phyloP scores from a whole-genome alignment of 2,329 filamentous ascomycete species.

The Alternaria triticimaculans region DNA sequence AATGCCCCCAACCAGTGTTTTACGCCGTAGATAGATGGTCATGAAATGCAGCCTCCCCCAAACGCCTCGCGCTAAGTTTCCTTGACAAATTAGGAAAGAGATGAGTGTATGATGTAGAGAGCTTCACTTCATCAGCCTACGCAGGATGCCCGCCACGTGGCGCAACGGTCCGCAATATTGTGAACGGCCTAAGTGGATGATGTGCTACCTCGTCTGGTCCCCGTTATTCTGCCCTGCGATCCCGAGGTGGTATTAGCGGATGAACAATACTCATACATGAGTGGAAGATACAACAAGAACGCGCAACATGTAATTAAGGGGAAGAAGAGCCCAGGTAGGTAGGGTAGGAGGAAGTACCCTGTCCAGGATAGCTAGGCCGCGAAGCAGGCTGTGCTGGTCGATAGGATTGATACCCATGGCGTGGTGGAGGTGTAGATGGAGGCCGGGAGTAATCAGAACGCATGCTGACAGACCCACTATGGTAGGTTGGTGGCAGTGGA shows the following conservation, averaged over 20 bases:
- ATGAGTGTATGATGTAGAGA: constrained; percentile 6
- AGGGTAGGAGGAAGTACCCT: constrained; percentile 35
- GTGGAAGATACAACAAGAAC: constrained; percentile 16
- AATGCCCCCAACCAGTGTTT: constrained; percentile 3
- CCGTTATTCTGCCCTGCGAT: constrained; percentile 24
- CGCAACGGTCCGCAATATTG: background rate
- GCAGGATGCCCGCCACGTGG: background rate
- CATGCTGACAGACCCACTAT: constrained; percentile 20
- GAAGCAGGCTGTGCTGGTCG: constrained; percentile 31
- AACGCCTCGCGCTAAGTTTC: constrained; percentile 32
- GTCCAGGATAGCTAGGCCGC: constrained; percentile 29
- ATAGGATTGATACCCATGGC: constrained; percentile 23
- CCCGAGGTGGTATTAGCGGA: constrained; percentile 29
- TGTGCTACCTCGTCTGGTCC: constrained; percentile 39
- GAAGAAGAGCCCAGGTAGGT: constrained; percentile 35
- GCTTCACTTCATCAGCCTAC: constrained; percentile 7
- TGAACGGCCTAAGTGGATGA: constrained; percentile 1
- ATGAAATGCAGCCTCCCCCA: constrained; percentile 10
- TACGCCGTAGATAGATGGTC: constrained; percentile 24
- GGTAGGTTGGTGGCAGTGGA: constrained; percentile 21
- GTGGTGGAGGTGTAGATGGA: constrained; percentile 28
- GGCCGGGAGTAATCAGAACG: constrained; percentile 29
- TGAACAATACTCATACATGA: constrained; percentile 23
- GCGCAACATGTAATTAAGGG: constrained; percentile 26
- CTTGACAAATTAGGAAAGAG: constrained; percentile 17